Conservation (phyloP, 2,329 filamentous ascomycete genomes). For the Neofusicoccum laricinum region DNA sequence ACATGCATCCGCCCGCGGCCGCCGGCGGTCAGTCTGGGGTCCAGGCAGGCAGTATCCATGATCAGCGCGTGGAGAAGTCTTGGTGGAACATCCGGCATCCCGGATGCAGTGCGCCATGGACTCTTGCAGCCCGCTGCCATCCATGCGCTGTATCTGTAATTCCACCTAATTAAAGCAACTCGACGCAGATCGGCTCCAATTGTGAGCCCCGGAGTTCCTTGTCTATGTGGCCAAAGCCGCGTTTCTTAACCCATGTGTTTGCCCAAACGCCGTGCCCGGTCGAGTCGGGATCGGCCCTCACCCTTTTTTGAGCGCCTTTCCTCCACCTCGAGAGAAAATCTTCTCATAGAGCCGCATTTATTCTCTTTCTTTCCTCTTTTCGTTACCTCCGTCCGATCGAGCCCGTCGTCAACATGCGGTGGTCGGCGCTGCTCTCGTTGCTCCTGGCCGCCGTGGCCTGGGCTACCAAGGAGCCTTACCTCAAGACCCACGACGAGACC, state of each 20-base stretch:
- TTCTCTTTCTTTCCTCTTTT: not conserved
- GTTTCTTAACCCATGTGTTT: not conserved
- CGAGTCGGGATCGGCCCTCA: not conserved
- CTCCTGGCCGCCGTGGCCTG: not conserved
- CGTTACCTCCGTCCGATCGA: not conserved
- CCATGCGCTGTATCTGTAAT: not conserved
- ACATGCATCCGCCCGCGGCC: not conserved
- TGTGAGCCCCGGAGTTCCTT: not conserved
- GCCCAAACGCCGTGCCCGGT: not conserved
- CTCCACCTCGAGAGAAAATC: not conserved
- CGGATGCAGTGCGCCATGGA: not conserved
- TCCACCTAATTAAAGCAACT: not conserved
- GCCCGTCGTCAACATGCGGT: not conserved
- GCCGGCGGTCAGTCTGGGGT: not conserved
- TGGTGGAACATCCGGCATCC: not conserved
- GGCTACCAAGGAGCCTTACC: not conserved
- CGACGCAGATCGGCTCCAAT: not conserved
- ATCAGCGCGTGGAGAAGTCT: not conserved
- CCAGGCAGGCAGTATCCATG: not conserved
- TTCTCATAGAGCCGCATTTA: not conserved
- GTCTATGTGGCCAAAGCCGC: not conserved
- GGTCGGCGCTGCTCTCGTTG: not conserved
- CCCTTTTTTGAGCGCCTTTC: not conserved
- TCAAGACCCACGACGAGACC: slow-evolving; percentile 18
- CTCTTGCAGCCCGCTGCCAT: not conserved